Evolutionary conservation across 2,329 filamentous ascomycete genomes (phyloP).

Genomic region (Oidium heveae): DNA sequence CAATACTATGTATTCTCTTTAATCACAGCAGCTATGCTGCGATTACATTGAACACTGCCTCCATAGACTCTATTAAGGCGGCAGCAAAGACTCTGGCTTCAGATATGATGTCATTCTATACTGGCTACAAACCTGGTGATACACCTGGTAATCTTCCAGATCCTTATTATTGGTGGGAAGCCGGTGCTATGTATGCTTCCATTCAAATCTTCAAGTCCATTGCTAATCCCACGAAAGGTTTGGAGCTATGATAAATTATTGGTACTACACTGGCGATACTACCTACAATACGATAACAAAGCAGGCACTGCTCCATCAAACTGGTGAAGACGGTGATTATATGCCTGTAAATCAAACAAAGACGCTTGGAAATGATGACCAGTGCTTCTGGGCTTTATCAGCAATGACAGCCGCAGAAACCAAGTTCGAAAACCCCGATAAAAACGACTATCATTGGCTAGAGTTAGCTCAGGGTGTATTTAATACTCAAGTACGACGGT

Average conservation of each 20-base stretch:
- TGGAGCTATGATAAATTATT: constrained; percentile 54
- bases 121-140: constrained; percentile 15
- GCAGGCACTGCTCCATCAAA: constrained; percentile 48
- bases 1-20: neutral
- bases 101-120: constrained; percentile 2
- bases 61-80: constrained; percentile 2
- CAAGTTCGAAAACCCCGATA: constrained; percentile 31
- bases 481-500: constrained; percentile 49
- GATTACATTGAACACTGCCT: neutral
- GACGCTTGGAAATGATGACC: constrained; percentile 49
- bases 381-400: constrained; percentile 48
- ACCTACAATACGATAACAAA: constrained; percentile 43
- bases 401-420: constrained; percentile 47
- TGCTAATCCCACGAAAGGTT: constrained; percentile 23
- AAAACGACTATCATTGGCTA: constrained; percentile 36
- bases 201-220: neutral
- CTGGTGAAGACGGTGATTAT: constrained; percentile 46
- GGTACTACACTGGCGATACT: constrained; percentile 54
- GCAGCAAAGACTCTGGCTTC: neutral
- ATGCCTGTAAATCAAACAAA: constrained; percentile 51
- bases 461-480: constrained; percentile 57
- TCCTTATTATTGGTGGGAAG: constrained; percentile 22
- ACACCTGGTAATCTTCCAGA: constrained; percentile 22
- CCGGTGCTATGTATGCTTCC: constrained; percentile 34
- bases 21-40: neutral